A percentile compares a stretch with the other conserved stretches of the same genome.
Evolutionary conservation across 1,139 yeast genomes (phyloP).

Genomic region (Kodamaea ohmeri): DNA sequence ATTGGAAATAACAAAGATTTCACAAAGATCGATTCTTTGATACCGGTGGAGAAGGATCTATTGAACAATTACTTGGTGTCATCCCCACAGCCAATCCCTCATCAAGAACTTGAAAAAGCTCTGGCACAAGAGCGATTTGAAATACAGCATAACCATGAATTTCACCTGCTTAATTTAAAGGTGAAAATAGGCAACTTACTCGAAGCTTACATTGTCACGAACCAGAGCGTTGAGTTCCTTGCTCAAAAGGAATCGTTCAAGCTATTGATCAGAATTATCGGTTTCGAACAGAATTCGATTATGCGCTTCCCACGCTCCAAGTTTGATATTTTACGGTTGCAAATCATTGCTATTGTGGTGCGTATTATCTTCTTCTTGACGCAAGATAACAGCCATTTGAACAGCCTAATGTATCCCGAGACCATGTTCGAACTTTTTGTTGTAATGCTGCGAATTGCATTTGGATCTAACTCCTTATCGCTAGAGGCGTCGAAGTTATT

Average conservation of each 20-base stretch:
- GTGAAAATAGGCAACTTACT: conserved; percentile 43
- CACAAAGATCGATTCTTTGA: conserved; percentile 28
- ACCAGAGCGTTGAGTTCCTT: conserved; percentile 30
- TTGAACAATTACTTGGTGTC: conserved; percentile 27
- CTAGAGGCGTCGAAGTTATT: conserved; percentile 36
- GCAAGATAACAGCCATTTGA: conserved; percentile 28
- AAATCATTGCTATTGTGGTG: conserved; percentile 40
- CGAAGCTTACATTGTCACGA: conserved; percentile 40
- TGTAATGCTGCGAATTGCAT: conserved; percentile 55
- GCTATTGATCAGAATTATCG: conserved; percentile 44
- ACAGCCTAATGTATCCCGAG: conserved; percentile 38
- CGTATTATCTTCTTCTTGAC: conserved; percentile 34
- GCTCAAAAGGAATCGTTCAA: conserved; percentile 40
- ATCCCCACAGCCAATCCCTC: conserved; percentile 34
- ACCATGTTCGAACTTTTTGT: conserved; percentile 50
- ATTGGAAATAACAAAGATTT: conserved; percentile 52
- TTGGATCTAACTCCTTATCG: conserved; percentile 44
- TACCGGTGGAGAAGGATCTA: conserved; percentile 28
- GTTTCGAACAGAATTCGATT: conserved; percentile 50
- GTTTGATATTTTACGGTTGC: conserved; percentile 38
- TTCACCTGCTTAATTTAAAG: conserved; percentile 39
- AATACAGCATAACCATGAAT: conserved; percentile 38
- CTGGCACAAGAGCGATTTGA: conserved; percentile 15
- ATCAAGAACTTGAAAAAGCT: conserved; percentile 12
- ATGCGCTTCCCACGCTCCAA: conserved; percentile 48